These are phyloP conservation scores for Hebeloma cylindrosporum DNA, from an alignment of 768 basidiomycete species.

Conservation along the genomic window DNA sequence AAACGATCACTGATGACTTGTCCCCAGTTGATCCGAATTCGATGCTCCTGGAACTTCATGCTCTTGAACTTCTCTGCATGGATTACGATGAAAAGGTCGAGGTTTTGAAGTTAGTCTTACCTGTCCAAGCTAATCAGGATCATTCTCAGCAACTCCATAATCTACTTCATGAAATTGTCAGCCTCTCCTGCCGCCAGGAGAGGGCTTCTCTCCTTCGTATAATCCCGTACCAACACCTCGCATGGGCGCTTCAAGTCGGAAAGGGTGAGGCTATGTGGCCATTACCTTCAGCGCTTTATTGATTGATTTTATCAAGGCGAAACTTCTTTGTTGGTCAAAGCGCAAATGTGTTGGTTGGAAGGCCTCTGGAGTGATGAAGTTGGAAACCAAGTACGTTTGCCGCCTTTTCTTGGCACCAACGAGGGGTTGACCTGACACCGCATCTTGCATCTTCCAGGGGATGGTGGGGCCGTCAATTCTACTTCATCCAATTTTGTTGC, in stretches of 20 bases:
- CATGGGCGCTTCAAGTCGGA: conserved; percentile 46
- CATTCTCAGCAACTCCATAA: conserved; percentile 5
- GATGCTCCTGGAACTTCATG: conserved; percentile 36
- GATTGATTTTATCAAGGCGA: not conserved
- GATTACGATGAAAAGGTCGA: conserved; percentile 5
- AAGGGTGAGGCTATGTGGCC: too few relatives aligned
- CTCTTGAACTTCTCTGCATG: conserved; percentile 23
- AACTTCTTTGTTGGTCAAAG: conserved; percentile 13
- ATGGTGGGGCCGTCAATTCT: conserved; percentile 41
- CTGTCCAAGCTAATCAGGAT: not conserved
- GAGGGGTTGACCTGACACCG: too few relatives aligned
- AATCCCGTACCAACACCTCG: conserved; percentile 54
- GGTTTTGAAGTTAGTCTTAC: not conserved
- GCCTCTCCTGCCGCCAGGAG: conserved; percentile 33
- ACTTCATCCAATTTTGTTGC: conserved; percentile 44
- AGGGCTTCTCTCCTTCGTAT: conserved; percentile 44
- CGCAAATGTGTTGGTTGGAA: conserved; percentile 51
- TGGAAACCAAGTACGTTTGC: conserved; percentile 23
- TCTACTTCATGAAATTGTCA: conserved; percentile 36
- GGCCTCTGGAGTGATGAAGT: conserved; percentile 42
- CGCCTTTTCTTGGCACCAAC: not conserved
- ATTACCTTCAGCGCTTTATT: too few relatives aligned
- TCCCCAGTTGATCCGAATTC: conserved; percentile 18
- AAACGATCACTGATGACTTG: not conserved
- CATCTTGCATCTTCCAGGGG: conserved; percentile 11